Conservation (phyloP, 345 rosid genomes). For the Anacardium occidentale region DNA sequence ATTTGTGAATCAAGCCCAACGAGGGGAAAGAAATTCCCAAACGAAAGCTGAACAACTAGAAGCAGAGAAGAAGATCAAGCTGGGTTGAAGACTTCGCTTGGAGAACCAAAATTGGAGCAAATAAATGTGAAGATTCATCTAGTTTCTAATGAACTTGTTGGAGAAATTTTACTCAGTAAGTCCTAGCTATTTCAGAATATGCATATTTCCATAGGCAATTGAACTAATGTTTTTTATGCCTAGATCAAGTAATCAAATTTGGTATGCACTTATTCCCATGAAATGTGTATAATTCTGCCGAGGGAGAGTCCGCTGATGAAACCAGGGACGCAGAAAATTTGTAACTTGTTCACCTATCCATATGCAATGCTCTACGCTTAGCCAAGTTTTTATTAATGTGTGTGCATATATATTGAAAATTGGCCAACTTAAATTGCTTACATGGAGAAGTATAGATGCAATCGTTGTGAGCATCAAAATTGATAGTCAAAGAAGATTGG, state of each 20-base stretch:
- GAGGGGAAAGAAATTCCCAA: constrained; percentile 8
- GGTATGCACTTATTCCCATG: not conserved
- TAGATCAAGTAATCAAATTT: not conserved
- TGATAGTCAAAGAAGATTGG: too few species aligned
- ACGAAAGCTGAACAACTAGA: constrained; percentile 26
- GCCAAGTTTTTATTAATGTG: too few species aligned
- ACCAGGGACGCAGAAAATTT: not conserved
- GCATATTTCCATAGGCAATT: constrained; percentile 7
- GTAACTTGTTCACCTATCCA: not conserved
- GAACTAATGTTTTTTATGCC: constrained; percentile 15
- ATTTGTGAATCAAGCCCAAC: constrained; percentile 18
- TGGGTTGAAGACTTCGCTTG: not conserved
- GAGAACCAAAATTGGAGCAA: not conserved
- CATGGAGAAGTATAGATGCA: too few species aligned
- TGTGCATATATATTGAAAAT: not conserved
- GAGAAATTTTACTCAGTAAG: too few species aligned
- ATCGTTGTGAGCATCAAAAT: too few species aligned
- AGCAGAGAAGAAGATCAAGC: constrained; percentile 12
- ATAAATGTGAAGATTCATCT: not conserved
- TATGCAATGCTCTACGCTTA: not conserved
- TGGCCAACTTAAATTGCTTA: not conserved
- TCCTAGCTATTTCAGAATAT: not conserved
- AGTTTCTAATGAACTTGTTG: not conserved
- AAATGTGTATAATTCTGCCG: not conserved
- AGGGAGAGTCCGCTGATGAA: too few species aligned